Conservation (phyloP, 768 basidiomycete genomes). For the Termitomyces eurrhizus region DNA sequence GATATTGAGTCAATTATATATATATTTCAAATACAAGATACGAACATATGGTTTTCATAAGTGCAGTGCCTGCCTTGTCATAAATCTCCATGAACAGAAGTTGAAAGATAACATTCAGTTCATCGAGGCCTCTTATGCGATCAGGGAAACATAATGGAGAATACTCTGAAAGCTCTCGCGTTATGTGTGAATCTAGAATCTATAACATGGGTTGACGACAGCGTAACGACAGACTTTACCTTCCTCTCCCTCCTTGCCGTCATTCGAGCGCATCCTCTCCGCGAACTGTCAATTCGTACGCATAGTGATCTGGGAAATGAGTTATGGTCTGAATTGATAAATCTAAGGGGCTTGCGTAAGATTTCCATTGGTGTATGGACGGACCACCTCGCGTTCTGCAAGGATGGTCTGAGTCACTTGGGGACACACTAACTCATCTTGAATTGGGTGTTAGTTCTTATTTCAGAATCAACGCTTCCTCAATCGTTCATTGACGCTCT, state of each 20-base stretch:
- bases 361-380: conserved; percentile 69
- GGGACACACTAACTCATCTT: conserved; percentile 56
- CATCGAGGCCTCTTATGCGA: conserved; percentile 37
- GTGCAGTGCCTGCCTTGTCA: no score
- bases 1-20: no score
- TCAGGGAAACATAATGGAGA: conserved; percentile 42
- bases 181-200: conserved; percentile 57
- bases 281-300: conserved; percentile 49
- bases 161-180: conserved; percentile 46
- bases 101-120: conserved; percentile 21
- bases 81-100: no score
- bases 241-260: conserved; percentile 40
- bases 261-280: conserved; percentile 40
- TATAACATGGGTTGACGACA: conserved; percentile 64
- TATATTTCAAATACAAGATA: not conserved
- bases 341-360: conserved; percentile 46
- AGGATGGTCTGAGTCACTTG: conserved; percentile 55
- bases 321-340: conserved; percentile 53
- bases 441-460: conserved; percentile 61
- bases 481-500: conserved; percentile 82
- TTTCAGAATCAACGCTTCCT: conserved; percentile 53
- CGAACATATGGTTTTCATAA: no score
- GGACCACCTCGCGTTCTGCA: conserved; percentile 60
- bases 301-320: conserved; percentile 53
- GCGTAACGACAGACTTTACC: conserved; percentile 27